Evolutionary conservation across 1,139 yeast genomes (phyloP).

Genomic region (Candida frijolesensis): DNA sequence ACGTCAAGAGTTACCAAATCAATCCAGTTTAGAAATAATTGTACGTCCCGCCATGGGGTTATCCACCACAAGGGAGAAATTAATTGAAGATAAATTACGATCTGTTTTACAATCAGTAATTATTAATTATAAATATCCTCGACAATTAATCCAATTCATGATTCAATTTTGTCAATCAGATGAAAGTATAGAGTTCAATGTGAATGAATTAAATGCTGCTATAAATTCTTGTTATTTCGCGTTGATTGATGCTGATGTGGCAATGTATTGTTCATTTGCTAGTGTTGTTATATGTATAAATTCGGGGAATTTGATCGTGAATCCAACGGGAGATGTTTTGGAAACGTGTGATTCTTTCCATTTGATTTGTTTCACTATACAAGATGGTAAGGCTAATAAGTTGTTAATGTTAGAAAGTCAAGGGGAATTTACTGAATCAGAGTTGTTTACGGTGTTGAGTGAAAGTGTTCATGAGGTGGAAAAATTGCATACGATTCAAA

Average conservation of each 20-base stretch:
- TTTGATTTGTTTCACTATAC: conserved; percentile 57
- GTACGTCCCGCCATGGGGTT: conserved; percentile 80
- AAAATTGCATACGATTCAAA: conserved; percentile 46
- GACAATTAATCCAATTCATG: conserved; percentile 82
- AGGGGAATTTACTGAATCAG: conserved; percentile 65
- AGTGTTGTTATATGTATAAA: conserved; percentile 52
- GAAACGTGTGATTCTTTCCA: conserved; percentile 59
- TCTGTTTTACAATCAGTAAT: conserved; percentile 64
- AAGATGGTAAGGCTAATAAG: conserved; percentile 52
- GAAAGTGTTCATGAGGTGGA: conserved; percentile 50
- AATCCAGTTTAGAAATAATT: conserved; percentile 76
- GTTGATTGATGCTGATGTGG: conserved; percentile 76
- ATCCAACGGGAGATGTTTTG: conserved; percentile 48
- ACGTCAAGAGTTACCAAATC: conserved; percentile 83
- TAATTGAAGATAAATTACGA: conserved; percentile 71
- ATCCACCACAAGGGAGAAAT: conserved; percentile 75
- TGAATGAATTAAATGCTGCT: conserved; percentile 67
- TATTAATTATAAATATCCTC: conserved; percentile 70
- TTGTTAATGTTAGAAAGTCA: conserved; percentile 69
- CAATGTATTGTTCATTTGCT: conserved; percentile 62
- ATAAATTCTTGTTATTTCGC: conserved; percentile 76
- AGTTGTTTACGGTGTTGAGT: conserved; percentile 52
- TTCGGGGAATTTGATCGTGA: conserved; percentile 28
- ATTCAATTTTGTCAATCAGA: conserved; percentile 71
- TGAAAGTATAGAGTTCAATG: conserved; percentile 30